Evolutionary conservation across 2,329 filamentous ascomycete genomes (phyloP), one percentile per base, ranked within the genome.

Genomic region (Nemania bipapillata): DNA sequence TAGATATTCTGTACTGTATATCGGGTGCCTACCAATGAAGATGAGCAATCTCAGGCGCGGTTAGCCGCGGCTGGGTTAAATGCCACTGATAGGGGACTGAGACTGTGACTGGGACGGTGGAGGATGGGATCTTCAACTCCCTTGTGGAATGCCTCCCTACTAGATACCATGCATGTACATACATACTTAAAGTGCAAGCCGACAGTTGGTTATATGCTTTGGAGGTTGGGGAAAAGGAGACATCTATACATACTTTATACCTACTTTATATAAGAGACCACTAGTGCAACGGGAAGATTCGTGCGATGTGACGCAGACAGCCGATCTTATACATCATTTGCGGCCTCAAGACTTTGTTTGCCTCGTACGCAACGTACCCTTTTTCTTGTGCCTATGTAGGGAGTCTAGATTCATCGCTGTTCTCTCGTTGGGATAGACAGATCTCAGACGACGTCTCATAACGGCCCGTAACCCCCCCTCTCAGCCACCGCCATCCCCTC

Each of bases 221-320:
- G n/a, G n/a, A 65, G 30, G 49, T 47, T 35, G 11, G 57, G 15
- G 56, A n/a, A n/a, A n/a, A n/a, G n/a, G n/a, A n/a, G n/a, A n/a
- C n/a, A n/a, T n/a, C n/a, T n/a, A n/a, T n/a, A n/a, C n/a, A n/a
- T n/a, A n/a, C n/a, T n/a, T n/a, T n/a, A n/a, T n/a, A n/a, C n/a
- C n/a, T n/a, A n/a, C n/a, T n/a, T n/a, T n/a, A 47, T 49, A 37
- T 42, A 45, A 45, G 53, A 61, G 53, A 55, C 28, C n/a, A 52
- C 28, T 28, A 11, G 20, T 47, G 40, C 50, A 12, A 65, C 68
- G 61, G 61, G 65, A 67, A 64, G 57, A 42, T 55, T 45, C 53
- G n/a, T 54, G 58, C 45, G 22, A 63, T 65, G 50, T 47, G 22
- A 74, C 69, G 72, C 73, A 74, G 69, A 66, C 55, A 74, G 66